A percentile compares a stretch with the other conserved stretches of the same genome.
These are phyloP conservation scores for Tulasnella sp. DNA, from an alignment of 768 basidiomycete species.

Conservation along the genomic window DNA sequence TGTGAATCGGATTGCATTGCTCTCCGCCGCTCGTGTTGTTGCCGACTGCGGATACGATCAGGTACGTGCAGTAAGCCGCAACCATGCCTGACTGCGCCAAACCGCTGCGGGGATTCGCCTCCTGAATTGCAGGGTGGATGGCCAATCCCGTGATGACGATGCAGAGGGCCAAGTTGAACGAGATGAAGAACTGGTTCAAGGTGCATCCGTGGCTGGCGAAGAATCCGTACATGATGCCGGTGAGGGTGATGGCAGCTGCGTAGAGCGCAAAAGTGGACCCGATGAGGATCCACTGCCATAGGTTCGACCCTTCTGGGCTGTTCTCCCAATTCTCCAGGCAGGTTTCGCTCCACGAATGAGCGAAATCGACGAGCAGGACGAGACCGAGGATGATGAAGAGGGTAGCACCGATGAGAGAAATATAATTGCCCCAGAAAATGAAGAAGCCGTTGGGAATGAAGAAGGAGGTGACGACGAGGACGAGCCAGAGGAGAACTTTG, in stretches of 20 bases:
- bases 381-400: conserved; percentile 96
- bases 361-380: conserved; percentile 96
- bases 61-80: conserved; percentile 95
- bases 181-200: conserved; percentile 96
- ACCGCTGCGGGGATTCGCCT: conserved; percentile 90
- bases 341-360: conserved; percentile 97
- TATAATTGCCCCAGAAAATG: conserved; percentile 96
- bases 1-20: conserved; percentile 86
- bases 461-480: conserved; percentile 81
- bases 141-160: conserved; percentile 79
- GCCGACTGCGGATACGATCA: conserved; percentile 89
- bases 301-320: conserved; percentile 65
- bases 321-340: conserved; percentile 96
- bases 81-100: conserved; percentile 96
- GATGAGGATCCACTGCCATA: conserved; percentile 97
- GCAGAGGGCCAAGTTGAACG: conserved; percentile 84
- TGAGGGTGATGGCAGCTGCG: conserved; percentile 78
- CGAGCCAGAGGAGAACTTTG: conserved; percentile 86
- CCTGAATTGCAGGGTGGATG: conserved; percentile 85
- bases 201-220: conserved; percentile 87
- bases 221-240: conserved; percentile 86
- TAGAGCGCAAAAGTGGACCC: conserved; percentile 92
- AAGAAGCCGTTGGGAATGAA: conserved; percentile 98
- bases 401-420: conserved; percentile 88
- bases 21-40: conserved; percentile 75